Evolutionary conservation across 2,329 filamentous ascomycete genomes (phyloP), one percentile per base, ranked within the genome.

Genomic region (Chrysoporthe cubensis): DNA sequence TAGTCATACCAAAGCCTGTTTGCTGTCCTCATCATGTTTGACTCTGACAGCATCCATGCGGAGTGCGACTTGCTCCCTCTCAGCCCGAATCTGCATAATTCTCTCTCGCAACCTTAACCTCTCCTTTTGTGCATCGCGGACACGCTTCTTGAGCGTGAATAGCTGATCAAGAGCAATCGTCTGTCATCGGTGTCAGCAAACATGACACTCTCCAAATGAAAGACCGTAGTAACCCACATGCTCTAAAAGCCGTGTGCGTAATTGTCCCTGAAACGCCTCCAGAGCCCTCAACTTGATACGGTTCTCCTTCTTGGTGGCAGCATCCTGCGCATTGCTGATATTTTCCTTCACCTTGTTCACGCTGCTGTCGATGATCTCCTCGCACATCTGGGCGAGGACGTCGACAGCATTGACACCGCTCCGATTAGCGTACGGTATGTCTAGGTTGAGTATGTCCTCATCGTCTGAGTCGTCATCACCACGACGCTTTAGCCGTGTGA

Each of bases 11-110:
- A 85, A 77, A 65, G 84, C 81, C 66, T 84, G 80, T 69, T 81
- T 82, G 63, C 80, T 84, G 40, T 86, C 84, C 2, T 78, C 81
- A 69, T 90, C 87, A 66, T 90, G 87, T 71, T 83, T 84, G 46
- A 83, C 82, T 57, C 88, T 81, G n/a, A 90, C 80, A 8, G 86
- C 86, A 70, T 91, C 88, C 82, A 88, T 89, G 54, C 83, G 84
- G 21, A 90, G 76, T 5, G 85, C 87, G 8, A 90, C 84, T 71
- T 90, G 84, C 72, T 90, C 87, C 64, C 87, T 80, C 77, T 90
- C 88, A 32, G 81, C 80, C 58, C 86, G 83, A 66, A 90, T 80
- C 1, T 82, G 81, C 40, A 90, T 74, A n/a, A 91, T 87, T 43
- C 89, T 86, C 14, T 88, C 84, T 57, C 88, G 83, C 21, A 90